Conservation (phyloP, 495 filamentous ascomycete genomes). For the Penicillium angulare region DNA sequence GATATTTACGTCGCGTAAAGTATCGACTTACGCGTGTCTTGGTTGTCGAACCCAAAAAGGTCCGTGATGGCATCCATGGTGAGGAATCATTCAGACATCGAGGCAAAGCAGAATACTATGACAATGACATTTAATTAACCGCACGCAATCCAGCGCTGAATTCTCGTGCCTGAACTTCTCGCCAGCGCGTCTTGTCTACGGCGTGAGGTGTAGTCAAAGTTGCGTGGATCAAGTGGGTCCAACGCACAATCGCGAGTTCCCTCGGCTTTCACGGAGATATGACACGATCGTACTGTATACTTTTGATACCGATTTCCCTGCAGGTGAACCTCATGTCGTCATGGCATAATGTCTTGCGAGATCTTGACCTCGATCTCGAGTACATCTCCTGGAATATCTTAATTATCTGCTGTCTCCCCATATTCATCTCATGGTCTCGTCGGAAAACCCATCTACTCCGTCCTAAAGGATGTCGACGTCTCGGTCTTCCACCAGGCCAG, state of each 20-base stretch:
- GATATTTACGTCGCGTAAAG: no score
- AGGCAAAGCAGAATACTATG: not conserved
- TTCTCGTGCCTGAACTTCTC: no score
- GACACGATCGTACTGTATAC: not conserved
- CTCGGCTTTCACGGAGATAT: not conserved
- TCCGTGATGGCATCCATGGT: constrained; percentile 30
- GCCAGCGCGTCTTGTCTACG: not conserved
- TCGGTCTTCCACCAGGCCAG: constrained; percentile 28
- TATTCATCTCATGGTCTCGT: not conserved
- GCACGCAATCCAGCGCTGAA: not conserved
- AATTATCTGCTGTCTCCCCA: not conserved
- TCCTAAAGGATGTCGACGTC: constrained; percentile 31
- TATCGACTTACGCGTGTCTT: constrained; percentile 27
- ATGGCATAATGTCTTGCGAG: not conserved
- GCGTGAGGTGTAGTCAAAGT: constrained; percentile 1
- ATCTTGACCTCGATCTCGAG: constrained; percentile 1
- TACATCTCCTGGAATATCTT: not conserved
- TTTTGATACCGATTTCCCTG: not conserved
- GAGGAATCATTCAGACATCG: not conserved
- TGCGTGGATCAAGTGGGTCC: constrained; percentile 2
- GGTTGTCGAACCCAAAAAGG: constrained; percentile 29
- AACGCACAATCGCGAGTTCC: not conserved
- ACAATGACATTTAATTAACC: not conserved
- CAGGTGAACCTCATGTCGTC: not conserved
- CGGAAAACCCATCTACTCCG: not conserved